These are phyloP conservation scores for Cryphonectria japonica DNA, from an alignment of 2,329 filamentous ascomycete genomes.

Conservation along the genomic window DNA sequence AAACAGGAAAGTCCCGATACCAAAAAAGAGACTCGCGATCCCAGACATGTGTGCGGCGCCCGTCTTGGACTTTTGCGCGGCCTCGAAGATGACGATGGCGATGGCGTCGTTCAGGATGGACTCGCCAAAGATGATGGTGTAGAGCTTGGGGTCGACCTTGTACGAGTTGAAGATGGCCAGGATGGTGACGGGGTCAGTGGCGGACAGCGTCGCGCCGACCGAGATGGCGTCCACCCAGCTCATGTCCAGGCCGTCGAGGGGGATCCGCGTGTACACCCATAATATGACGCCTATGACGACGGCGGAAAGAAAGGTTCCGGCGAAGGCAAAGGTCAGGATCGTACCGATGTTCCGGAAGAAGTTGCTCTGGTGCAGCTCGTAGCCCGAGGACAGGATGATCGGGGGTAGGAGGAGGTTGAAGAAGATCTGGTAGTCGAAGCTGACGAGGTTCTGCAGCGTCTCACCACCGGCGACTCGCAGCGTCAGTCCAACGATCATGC, in stretches of 20 bases:
- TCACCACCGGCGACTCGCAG: constrained; percentile 81
- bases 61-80: constrained; percentile 87
- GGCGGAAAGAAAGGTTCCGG: constrained; percentile 94
- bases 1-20: constrained; percentile 89
- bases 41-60: constrained; percentile 73
- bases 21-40: constrained; percentile 83
- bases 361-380: constrained; percentile 97
- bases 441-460: constrained; percentile 86
- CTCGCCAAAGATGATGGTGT: constrained; percentile 98
- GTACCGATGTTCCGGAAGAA: constrained; percentile 99
- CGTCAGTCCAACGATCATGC: constrained; percentile 92
- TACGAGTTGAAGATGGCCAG: constrained; percentile 99
- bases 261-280: constrained; percentile 85
- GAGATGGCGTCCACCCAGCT: constrained; percentile 95
- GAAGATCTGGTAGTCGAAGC: constrained; percentile 99
- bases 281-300: constrained; percentile 90
- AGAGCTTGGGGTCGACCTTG: constrained; percentile 98
- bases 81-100: constrained; percentile 98
- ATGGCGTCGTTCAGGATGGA: constrained; percentile 98
- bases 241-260: constrained; percentile 82
- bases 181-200: constrained; percentile 96
- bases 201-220: constrained; percentile 92
- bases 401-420: constrained; percentile 98
- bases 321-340: constrained; percentile 96
- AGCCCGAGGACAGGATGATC: constrained; percentile 95